These are phyloP conservation scores for Gremmenia infestans DNA, from an alignment of 2,329 filamentous ascomycete genomes.

Conservation along the genomic window DNA sequence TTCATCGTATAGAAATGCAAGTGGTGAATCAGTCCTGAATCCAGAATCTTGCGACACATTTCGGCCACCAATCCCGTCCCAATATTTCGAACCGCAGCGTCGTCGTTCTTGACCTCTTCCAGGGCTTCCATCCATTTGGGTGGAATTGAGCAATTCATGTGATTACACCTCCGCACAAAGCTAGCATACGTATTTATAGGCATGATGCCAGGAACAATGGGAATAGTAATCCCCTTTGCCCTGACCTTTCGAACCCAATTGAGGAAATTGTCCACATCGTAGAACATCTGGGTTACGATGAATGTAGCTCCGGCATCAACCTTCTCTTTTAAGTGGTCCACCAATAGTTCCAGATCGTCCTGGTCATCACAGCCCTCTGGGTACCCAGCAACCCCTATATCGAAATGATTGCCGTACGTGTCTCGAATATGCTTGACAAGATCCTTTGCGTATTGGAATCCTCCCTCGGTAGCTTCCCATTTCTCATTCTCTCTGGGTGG, in stretches of 20 bases:
- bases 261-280: constrained; percentile 93
- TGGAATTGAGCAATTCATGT: constrained; percentile 84
- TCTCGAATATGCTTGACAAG: constrained; percentile 72
- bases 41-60: constrained; percentile 82
- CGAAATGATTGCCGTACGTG: constrained; percentile 83
- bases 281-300: constrained; percentile 99
- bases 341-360: constrained; percentile 74
- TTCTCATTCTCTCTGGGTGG: constrained; percentile 90
- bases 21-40: constrained; percentile 72
- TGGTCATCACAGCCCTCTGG: constrained; percentile 95
- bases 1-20: constrained; percentile 99
- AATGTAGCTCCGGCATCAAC: constrained; percentile 90
- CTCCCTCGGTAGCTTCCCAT: constrained; percentile 82
- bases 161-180: constrained; percentile 83
- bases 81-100: constrained; percentile 83
- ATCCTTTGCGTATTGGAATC: constrained; percentile 89
- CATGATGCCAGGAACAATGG: constrained; percentile 85
- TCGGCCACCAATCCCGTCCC: constrained; percentile 83
- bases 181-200: constrained; percentile 93
- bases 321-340: constrained; percentile 95
- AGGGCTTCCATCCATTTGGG: constrained; percentile 73
- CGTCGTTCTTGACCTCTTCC: constrained; percentile 95
- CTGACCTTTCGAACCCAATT: constrained; percentile 85
- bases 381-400: constrained; percentile 96
- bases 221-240: constrained; percentile 74